Evolutionary conservation across 441 rosid genomes (phyloP).

Genomic region (Manihot esculenta): DNA sequence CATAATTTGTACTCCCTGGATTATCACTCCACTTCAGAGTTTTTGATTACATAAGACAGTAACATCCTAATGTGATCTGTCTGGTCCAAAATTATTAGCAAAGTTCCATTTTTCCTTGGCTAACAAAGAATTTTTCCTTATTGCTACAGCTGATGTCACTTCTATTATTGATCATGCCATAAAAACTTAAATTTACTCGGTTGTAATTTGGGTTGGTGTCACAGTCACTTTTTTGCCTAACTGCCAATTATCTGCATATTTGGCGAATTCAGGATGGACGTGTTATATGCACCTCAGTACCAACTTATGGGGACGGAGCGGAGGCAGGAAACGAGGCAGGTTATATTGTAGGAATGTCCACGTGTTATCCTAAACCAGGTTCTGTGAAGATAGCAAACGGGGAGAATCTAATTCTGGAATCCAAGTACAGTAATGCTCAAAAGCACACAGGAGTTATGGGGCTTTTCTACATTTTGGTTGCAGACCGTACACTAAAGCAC

Average conservation of each 20-base stretch:
- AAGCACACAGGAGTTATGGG: constrained; percentile 86
- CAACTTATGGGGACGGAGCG: constrained; percentile 62
- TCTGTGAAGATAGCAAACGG: constrained; percentile 49
- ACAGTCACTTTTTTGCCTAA: constrained; percentile 6
- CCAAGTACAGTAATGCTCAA: constrained; percentile 50
- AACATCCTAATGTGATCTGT: background rate
- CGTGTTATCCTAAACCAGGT: constrained; percentile 77
- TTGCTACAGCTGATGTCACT: background rate
- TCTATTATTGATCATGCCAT: background rate
- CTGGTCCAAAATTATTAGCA: background rate
- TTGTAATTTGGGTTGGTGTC: background rate
- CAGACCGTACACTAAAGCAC: constrained; percentile 44
- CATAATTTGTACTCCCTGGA: background rate
- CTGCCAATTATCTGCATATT: constrained; percentile 13
- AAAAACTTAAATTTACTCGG: background rate
- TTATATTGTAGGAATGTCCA: constrained; percentile 86
- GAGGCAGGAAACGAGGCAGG: constrained; percentile 90
- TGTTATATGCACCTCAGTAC: constrained; percentile 54
- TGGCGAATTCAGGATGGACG: constrained; percentile 52
- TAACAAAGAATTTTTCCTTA: background rate
- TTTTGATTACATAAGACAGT: background rate
- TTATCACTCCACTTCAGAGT: background rate
- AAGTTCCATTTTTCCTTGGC: background rate
- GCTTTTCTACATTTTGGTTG: constrained; percentile 66
- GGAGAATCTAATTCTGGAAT: constrained; percentile 62